Conservation (phyloP, 331 rosid genomes). For the Saraca asoca region DNA sequence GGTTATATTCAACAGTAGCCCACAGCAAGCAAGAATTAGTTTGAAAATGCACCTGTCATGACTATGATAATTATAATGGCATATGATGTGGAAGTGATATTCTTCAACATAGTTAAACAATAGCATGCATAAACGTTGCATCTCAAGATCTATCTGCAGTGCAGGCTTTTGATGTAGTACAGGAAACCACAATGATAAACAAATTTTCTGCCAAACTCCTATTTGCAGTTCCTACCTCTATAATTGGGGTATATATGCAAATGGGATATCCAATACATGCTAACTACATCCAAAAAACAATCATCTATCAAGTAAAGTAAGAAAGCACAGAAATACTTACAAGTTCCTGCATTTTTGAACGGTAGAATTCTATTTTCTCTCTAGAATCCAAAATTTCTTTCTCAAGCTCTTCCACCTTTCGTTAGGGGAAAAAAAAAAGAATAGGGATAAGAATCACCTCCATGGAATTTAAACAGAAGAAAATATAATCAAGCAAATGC, state of each 20-base stretch:
- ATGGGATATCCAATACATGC: slow-evolving; percentile 12
- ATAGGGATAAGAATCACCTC: slow-evolving; percentile 25
- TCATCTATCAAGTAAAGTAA: slow-evolving; percentile 4
- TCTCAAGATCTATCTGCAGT: slow-evolving; percentile 17
- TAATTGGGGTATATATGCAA: slow-evolving; percentile 24
- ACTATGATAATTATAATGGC: slow-evolving; percentile 5
- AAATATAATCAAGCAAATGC: slow-evolving; percentile 18
- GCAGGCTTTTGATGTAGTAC: slow-evolving; percentile 15
- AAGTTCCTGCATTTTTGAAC: slow-evolving; percentile 93
- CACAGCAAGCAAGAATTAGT: slow-evolving; percentile 12
- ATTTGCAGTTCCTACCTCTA: slow-evolving; percentile 23
- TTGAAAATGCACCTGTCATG: slow-evolving; percentile 7
- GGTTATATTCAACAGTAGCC: slow-evolving; percentile 6
- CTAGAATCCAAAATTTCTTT: slow-evolving; percentile 77
- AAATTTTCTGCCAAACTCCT: slow-evolving; percentile 28
- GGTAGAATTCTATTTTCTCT: slow-evolving; percentile 79
- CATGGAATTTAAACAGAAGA: slow-evolving; percentile 26
- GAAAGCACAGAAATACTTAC: slow-evolving; percentile 56
- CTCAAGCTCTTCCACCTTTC: slow-evolving; percentile 91
- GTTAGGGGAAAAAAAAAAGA: slow-evolving; percentile 26
- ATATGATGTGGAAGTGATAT: slow-evolving; percentile 13
- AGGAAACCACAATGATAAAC: slow-evolving; percentile 23
- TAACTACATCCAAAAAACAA: slow-evolving; percentile 1
- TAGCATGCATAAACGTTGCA: slow-evolving; percentile 19
- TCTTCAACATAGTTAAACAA: background rate